These are phyloP conservation scores for Hypericum androsaemum DNA, from an alignment of 345 rosid genomes.

Conservation along the genomic window DNA sequence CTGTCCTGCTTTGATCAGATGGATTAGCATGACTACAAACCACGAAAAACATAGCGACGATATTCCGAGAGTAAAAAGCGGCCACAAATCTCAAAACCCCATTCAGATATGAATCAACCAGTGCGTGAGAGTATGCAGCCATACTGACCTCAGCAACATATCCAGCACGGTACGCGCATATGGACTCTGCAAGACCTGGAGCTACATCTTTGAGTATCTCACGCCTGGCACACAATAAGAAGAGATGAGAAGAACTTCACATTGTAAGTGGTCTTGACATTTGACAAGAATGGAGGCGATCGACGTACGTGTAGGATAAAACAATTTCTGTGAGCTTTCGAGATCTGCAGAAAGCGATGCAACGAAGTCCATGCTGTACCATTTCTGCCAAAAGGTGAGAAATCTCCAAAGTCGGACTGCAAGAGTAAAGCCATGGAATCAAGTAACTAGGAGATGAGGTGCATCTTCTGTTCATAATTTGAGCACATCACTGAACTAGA, in stretches of 20 bases:
- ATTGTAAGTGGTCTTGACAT: conserved; percentile 2
- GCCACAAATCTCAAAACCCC: not conserved
- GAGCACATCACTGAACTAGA: not conserved
- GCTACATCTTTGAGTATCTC: conserved; percentile 77
- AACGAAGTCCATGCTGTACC: conserved; percentile 93
- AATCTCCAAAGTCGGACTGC: conserved; percentile 72
- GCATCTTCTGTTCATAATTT: not conserved
- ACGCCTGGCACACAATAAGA: conserved; percentile 33
- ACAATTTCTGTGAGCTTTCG: conserved; percentile 93
- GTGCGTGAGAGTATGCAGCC: not conserved
- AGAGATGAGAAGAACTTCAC: conserved; percentile 7
- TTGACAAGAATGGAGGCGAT: conserved; percentile 8
- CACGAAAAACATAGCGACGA: conserved; percentile 6
- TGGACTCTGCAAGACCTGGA: conserved; percentile 53
- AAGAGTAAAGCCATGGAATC: conserved; percentile 12
- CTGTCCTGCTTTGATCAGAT: conserved; percentile 59
- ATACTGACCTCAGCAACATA: conserved; percentile 63
- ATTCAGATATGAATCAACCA: not conserved
- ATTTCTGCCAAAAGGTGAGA: conserved; percentile 81
- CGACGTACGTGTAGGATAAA: conserved; percentile 66
- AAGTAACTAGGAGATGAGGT: conserved; percentile 6
- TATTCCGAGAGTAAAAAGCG: not conserved
- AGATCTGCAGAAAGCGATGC: conserved; percentile 86
- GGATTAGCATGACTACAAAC: not conserved
- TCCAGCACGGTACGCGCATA: conserved; percentile 88